Evolutionary conservation across 805 yeast genomes (phyloP), one percentile per base, ranked within the genome.

Genomic region (Yamadazyma laniorum): DNA sequence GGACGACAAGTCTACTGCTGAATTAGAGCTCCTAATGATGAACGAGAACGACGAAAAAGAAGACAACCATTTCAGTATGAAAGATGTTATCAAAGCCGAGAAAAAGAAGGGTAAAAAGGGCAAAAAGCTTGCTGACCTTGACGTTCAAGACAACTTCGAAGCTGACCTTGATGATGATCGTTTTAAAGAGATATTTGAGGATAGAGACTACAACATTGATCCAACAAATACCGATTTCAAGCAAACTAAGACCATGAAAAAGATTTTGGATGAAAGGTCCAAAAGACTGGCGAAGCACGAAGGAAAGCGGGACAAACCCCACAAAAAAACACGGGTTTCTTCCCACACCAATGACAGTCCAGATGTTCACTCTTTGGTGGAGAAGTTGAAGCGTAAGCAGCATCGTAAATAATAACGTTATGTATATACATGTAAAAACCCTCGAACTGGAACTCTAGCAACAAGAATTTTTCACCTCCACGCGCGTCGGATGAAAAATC

Each of bases 141-240:
- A 66, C 35, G 49, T 52, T 4, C 77, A 67, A 43, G 77, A 67
- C 33, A 65, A 60, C 19, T 82, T 85, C 60, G 69, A 75, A 48
- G 76, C 89, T 30, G 89, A 87, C 52, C 76, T 86, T 53, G 68
- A 70, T 29, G 99, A 93, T 70, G 80, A 84, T 12, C 82, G 99
- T 65, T 93, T 93, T 70, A 74, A 74, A 51, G 97, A 85, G 56
- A 77, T 87, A 75, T 89, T 89, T 58, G 91, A 88, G 52, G 82
- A 79, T 45, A 96, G 86, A 46, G 93, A 84, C 45, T 93, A 79
- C 63, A 96, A 96, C 9, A 89, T 95, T 56, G 99, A 95, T 62
- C 95, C 97, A 16, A 82, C 95, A 15, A 80, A 74, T 54, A 85
- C 95, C n/a, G 95, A 87, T 58, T 91, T 77, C 71, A 89, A 85